A percentile compares a stretch with the other conserved stretches of the same genome.
These are phyloP conservation scores for Ogataea saltuana DNA, from an alignment of 805 yeast species.

Conservation along the genomic window DNA sequence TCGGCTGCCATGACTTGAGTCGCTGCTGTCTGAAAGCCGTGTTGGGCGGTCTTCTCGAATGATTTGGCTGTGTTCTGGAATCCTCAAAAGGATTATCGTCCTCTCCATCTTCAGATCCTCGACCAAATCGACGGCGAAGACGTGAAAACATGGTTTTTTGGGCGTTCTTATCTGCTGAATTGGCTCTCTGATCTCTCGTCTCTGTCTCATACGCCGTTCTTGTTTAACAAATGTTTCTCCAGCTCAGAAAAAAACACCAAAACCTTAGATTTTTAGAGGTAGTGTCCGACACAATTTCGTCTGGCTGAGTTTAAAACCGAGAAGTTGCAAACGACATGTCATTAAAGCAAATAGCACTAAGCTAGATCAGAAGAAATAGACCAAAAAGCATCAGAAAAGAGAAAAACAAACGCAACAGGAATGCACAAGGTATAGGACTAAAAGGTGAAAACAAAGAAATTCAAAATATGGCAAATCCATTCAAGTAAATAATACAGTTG, in stretches of 20 bases:
- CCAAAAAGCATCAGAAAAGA: background rate
- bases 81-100: constrained; percentile 31
- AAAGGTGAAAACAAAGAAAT: background rate
- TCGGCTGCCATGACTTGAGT: constrained; percentile 73
- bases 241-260: background rate
- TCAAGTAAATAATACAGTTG: constrained; percentile 10
- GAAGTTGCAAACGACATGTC: background rate
- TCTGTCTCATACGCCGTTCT: constrained; percentile 1
- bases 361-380: background rate
- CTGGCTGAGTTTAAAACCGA: background rate
- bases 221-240: background rate
- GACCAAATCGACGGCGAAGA: constrained; percentile 30
- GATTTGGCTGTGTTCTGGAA: constrained; percentile 28
- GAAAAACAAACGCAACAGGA: constrained; percentile 2
- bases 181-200: background rate
- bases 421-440: constrained; percentile 2
- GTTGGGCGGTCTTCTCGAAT: constrained; percentile 59
- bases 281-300: background rate
- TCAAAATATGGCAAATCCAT: constrained; percentile 3
- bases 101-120: constrained; percentile 33
- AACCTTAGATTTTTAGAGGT: background rate
- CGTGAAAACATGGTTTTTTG: constrained; percentile 30
- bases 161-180: background rate
- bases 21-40: constrained; percentile 80
- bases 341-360: background rate